Conservation (phyloP, 2,329 filamentous ascomycete species). For the Calonectria hawksworthii region DNA sequence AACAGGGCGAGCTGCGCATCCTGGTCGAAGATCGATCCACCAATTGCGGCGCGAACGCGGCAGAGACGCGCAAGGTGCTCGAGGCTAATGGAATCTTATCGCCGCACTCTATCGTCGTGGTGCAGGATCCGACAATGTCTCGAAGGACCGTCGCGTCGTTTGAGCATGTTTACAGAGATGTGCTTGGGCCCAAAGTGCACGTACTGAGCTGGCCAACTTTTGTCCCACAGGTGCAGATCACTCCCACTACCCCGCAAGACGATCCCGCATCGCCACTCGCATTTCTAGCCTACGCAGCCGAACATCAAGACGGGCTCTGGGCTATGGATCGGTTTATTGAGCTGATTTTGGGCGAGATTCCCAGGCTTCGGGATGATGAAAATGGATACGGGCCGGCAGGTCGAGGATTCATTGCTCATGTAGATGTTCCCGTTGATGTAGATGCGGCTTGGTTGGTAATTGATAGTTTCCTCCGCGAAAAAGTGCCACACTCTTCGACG, state of each 20-base stretch:
- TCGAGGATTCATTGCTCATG: slow-evolving; percentile 37
- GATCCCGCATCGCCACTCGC: neutral
- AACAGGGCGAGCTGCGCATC: slow-evolving; percentile 6
- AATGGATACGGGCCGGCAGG: slow-evolving; percentile 39
- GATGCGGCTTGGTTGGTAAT: slow-evolving; percentile 27
- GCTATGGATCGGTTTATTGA: slow-evolving; percentile 37
- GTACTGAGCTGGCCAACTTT: slow-evolving; percentile 39
- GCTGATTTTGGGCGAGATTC: slow-evolving; percentile 39
- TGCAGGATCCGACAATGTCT: slow-evolving; percentile 41
- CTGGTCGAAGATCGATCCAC: slow-evolving; percentile 40
- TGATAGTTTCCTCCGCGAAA: neutral
- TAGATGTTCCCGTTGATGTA: slow-evolving; percentile 28
- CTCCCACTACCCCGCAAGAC: neutral
- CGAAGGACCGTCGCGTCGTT: slow-evolving; percentile 37
- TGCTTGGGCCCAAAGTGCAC: neutral
- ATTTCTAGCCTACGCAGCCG: slow-evolving; percentile 20
- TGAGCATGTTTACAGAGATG: slow-evolving; percentile 30
- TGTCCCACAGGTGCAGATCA: slow-evolving; percentile 23
- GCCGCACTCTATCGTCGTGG: slow-evolving; percentile 36
- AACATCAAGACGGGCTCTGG: slow-evolving; percentile 25
- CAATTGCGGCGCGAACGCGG: slow-evolving; percentile 40
- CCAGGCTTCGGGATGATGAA: slow-evolving; percentile 38
- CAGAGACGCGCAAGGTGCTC: slow-evolving; percentile 33
- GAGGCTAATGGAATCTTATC: slow-evolving; percentile 33
- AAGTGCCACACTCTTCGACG: neutral